Evolutionary conservation across 2,329 filamentous ascomycete genomes (phyloP).

Genomic region (Whalleya microplaca): DNA sequence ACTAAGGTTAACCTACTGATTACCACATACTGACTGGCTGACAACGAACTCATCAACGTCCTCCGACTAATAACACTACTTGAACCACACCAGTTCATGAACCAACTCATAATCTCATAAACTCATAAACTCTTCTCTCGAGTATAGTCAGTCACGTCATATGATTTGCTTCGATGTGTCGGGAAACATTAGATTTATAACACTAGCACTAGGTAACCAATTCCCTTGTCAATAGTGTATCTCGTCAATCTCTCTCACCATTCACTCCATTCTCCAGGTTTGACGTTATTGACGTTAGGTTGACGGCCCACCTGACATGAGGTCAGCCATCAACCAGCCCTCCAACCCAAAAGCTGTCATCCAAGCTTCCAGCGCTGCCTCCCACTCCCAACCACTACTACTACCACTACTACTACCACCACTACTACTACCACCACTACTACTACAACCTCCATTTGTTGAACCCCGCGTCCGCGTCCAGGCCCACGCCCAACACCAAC

Average conservation of each 20-base stretch:
- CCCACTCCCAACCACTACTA: slow-evolving; percentile 14
- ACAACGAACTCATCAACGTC: slow-evolving; percentile 14
- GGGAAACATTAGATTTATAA: slow-evolving; percentile 19
- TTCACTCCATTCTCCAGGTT: too few relatives aligned
- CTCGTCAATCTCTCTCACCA: too few relatives aligned
- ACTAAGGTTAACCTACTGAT: too few relatives aligned
- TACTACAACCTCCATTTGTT: not conserved
- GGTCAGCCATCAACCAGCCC: slow-evolving; percentile 26
- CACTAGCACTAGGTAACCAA: not conserved
- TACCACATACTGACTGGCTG: slow-evolving; percentile 2
- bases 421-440: not conserved
- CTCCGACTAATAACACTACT: not conserved
- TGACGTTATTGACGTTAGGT: slow-evolving; percentile 16
- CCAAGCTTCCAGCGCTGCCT: slow-evolving; percentile 23
- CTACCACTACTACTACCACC: slow-evolving; percentile 7
- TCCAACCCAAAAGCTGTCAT: slow-evolving; percentile 25
- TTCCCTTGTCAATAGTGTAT: not conserved
- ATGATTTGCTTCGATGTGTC: slow-evolving; percentile 17
- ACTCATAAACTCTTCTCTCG: too few relatives aligned
- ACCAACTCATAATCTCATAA: too few relatives aligned
- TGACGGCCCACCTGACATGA: slow-evolving; percentile 30
- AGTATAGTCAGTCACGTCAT: slow-evolving; percentile 15
- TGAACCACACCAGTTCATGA: slow-evolving; percentile 4
- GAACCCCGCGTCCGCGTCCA: not conserved
- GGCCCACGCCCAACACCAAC: not conserved